phyloP scores from a whole-genome alignment of 441 rosid species.

The Populus hybrid region DNA sequence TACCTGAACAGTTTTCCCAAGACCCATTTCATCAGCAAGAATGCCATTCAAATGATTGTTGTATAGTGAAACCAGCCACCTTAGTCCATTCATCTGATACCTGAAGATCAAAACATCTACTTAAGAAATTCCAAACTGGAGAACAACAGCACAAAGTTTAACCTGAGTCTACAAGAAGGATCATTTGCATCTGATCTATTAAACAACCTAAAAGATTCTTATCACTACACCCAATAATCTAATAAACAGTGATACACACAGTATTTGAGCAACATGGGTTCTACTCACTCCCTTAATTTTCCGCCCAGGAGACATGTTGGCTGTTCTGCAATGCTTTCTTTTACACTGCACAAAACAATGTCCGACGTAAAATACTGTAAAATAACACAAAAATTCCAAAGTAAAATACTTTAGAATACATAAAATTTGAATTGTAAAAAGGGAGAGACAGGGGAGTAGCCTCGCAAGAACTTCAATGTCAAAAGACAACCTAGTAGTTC shows the following conservation, averaged over 20 bases:
- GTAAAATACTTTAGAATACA: too few relatives aligned
- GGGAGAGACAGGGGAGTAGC: neutral
- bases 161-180: neutral
- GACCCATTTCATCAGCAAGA: constrained; percentile 99
- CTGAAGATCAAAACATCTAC: constrained; percentile 40
- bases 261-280: constrained; percentile 7
- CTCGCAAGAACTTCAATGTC: neutral
- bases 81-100: constrained; percentile 95
- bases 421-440: neutral
- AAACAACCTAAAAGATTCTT: neutral
- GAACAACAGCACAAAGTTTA: neutral
- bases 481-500: neutral
- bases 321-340: constrained; percentile 83
- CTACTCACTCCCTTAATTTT: constrained; percentile 88
- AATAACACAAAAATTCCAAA: neutral
- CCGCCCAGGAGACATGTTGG: constrained; percentile 73
- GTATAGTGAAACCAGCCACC: constrained; percentile 92
- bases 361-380: constrained; percentile 8
- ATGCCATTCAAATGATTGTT: constrained; percentile 92
- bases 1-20: constrained; percentile 98
- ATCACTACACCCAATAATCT: neutral
- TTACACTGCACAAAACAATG: constrained; percentile 57
- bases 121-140: constrained; percentile 15
- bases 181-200: neutral
- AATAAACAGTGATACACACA: neutral